Base-by-base conservation (phyloP, 2,329 filamentous ascomycete species). In the Aaosphaeria pasadenensis region DNA sequence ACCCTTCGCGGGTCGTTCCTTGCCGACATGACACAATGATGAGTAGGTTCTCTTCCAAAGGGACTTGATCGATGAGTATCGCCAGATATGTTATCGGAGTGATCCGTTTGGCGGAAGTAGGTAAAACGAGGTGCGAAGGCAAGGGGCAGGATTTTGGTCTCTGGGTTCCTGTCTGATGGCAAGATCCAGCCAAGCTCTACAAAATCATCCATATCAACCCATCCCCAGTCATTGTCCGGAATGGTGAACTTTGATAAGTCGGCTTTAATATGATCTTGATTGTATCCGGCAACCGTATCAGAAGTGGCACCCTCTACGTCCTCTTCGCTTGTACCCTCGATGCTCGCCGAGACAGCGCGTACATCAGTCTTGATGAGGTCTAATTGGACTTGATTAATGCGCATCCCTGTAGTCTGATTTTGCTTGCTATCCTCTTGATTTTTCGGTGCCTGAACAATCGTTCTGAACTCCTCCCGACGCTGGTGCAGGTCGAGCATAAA, bases 141-240 rank as follows among this genome's bases (percentile, higher is more conserved):
- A 6, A 99, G 79, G 0, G 95, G 95, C 46, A 99, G 73, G 41
- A 99, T 99, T 69, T 94, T 91, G 1, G 92, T 97, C 57, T 95
- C 87, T 1, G 92, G 91, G 56, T 96, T 95, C 31, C 87, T 84
- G 63, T 95, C 89, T 11, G 89, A 87, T 0, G 92, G 92, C 28
- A 96, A 73, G 46, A 96, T 91, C 92, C 92, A 97, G 66, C 96
- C 95, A 24, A 99, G 76, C 69, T 99, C 94, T 30, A 99, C 91
- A 71, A 99, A 99, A 67, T 99, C 94, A 65, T 99, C 94, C 91
- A 99, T 97, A 63, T 99, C 94, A 53, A 99, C 91, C 94, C 94
- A 99, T 47, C 87, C 91, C 57, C 91, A 85, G 63, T 99, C 94
- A 46, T 95, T 89, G 67, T 99, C 94, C 0, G 94, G 92, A 43